Evolutionary conservation across 805 yeast species (phyloP), one percentile per base, ranked within the genome.

Genomic region (Kuraishia floccosa): DNA sequence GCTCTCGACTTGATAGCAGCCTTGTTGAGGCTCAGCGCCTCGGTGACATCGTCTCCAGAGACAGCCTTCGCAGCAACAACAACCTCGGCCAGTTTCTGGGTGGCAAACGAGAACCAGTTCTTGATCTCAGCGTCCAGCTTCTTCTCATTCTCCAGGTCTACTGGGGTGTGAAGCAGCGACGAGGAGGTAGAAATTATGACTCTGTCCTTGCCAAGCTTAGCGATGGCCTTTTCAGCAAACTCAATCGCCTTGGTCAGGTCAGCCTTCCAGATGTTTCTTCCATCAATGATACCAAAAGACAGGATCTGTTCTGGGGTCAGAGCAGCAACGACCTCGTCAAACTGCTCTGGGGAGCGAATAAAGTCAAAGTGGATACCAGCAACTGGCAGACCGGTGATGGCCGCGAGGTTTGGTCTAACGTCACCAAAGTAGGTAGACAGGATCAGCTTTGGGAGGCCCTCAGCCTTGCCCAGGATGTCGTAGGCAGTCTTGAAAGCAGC

Each of bases 191-290:
- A 81, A 47, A 83, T 94, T 48, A 83, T 60, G 44, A 85, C 91
- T 61, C 83, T 77, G 50, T 80, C 87, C 41, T 73, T 67, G 60
- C 96, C 96, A 47, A 91, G 65, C 67, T 79, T 79, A 46, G 63
- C 76, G 53, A 84, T 70, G 48, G 95, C 96, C 62, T 74, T 70
- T 58, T 79, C 68, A 50, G 85, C 94, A 42, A 80, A 56, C 41
- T 64, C 82, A 54, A 86, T 65, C 46, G 98, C 93, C 65, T 76
- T 76, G 54, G 91, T 60, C 55, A 80, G 84, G 72, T 91, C 81
- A 62, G 94, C 80, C 76, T 91, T 91, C 98, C 98, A 91, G 67
- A 91, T 85, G 79, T 91, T 91, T 76, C 98, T 86, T 68, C 98
- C 98, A 54, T 86, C 93, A 53, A 91, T 87, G 50, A 91, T 74